A percentile compares a stretch with the other conserved stretches of the same genome.
Conservation (phyloP, 2,329 filamentous ascomycete species). For the Alternaria brassicae region DNA sequence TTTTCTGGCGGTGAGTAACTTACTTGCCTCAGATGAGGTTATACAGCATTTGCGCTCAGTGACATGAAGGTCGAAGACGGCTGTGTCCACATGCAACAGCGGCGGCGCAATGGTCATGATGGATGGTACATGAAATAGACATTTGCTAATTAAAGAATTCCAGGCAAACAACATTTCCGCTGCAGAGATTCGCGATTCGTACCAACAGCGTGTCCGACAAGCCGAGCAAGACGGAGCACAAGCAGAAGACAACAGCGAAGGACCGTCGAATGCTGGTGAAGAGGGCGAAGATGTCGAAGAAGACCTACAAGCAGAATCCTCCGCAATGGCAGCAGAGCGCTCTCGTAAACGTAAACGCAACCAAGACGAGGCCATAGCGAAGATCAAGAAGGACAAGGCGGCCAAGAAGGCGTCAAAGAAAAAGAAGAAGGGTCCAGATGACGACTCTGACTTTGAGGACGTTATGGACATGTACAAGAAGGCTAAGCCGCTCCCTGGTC, state of each 20-base stretch:
- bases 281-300: slow-evolving; percentile 45
- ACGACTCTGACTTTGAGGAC: slow-evolving; percentile 57
- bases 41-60: not conserved
- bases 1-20: slow-evolving; percentile 65
- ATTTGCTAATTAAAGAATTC: not conserved
- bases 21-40: not conserved
- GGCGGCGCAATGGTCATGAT: not conserved
- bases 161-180: slow-evolving; percentile 77
- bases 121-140: not conserved
- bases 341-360: slow-evolving; percentile 65
- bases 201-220: slow-evolving; percentile 61
- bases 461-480: slow-evolving; percentile 64
- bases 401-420: slow-evolving; percentile 56
- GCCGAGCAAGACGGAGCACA: slow-evolving; percentile 52
- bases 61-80: not conserved
- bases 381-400: slow-evolving; percentile 59
- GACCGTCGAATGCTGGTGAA: slow-evolving; percentile 44
- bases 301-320: slow-evolving; percentile 45
- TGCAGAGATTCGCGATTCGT: slow-evolving; percentile 66
- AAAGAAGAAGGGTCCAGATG: slow-evolving; percentile 50
- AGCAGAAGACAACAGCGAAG: slow-evolving; percentile 48
- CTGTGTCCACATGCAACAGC: not conserved
- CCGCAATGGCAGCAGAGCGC: slow-evolving; percentile 53
- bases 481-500: slow-evolving; percentile 72
- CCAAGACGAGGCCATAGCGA: slow-evolving; percentile 57